These are phyloP conservation scores for Saturnispora sekii DNA, from an alignment of 805 yeast species.

Conservation along the genomic window DNA sequence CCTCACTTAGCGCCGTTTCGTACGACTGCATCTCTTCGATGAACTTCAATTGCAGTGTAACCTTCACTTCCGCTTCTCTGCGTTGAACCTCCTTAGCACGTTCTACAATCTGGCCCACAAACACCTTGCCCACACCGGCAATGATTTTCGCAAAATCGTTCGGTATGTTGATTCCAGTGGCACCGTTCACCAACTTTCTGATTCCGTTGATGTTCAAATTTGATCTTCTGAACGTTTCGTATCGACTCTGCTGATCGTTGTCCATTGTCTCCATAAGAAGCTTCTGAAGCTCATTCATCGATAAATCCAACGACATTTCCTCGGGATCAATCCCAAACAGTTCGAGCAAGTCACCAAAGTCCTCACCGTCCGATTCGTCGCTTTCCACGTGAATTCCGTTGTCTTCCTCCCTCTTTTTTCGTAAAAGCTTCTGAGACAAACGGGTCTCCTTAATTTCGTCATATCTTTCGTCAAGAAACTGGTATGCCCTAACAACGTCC, in stretches of 20 bases:
- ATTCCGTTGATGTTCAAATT: conserved; percentile 65
- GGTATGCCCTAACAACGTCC: conserved; percentile 21
- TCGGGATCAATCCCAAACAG: conserved; percentile 25
- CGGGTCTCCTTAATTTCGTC: conserved; percentile 16
- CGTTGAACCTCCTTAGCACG: conserved; percentile 65
- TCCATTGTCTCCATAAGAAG: conserved; percentile 64
- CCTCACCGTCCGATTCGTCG: conserved; percentile 16
- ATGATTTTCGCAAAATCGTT: conserved; percentile 71
- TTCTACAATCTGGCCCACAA: conserved; percentile 84
- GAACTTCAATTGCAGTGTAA: conserved; percentile 31
- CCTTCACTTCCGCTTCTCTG: conserved; percentile 37
- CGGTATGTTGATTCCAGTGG: conserved; percentile 70
- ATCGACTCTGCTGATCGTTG: conserved; percentile 75
- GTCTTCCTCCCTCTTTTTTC: conserved; percentile 22
- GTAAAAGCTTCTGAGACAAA: conserved; percentile 17
- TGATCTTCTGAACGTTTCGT: conserved; percentile 79
- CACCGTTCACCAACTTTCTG: conserved; percentile 68
- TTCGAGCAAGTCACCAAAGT: conserved; percentile 24
- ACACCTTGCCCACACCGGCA: conserved; percentile 80
- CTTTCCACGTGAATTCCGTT: conserved; percentile 22
- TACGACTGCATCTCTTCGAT: conserved; percentile 28
- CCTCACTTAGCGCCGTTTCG: conserved; percentile 25
- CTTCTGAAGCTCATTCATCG: conserved; percentile 48
- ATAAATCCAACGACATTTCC: conserved; percentile 26
- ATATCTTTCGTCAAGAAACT: conserved; percentile 18